phyloP scores from a whole-genome alignment of 164 flowering plant genomes.

The Macadamia integrifolia region DNA sequence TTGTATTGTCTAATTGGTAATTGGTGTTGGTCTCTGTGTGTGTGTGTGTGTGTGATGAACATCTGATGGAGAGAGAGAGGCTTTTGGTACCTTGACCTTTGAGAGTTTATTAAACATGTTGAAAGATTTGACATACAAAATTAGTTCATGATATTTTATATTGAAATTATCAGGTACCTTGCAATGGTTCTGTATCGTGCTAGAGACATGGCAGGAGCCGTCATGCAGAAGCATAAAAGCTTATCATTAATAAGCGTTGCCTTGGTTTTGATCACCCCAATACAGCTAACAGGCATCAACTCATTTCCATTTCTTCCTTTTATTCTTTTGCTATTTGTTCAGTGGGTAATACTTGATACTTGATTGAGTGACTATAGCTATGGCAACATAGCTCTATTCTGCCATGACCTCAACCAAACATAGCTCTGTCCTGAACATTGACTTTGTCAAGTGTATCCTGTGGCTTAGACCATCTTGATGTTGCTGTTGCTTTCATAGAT shows the following conservation, averaged over 20 bases:
- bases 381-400: conserved; percentile 98
- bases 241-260: conserved; percentile 95
- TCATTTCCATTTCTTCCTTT: not conserved
- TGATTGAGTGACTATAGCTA: conserved; percentile 48
- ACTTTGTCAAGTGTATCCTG: conserved; percentile 78
- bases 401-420: conserved; percentile 96
- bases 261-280: conserved; percentile 98
- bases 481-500: conserved; percentile 94
- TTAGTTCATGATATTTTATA: not conserved
- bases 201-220: conserved; percentile 98
- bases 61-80: no score
- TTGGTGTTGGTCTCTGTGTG: no score
- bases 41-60: no score
- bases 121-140: no score
- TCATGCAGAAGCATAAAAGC: conserved; percentile 95
- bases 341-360: conserved; percentile 5
- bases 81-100: no score
- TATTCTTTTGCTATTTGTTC: not conserved
- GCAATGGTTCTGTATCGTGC: conserved; percentile 99
- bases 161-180: conserved; percentile 61
- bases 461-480: conserved; percentile 98
- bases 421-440: conserved; percentile 90
- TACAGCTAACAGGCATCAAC: conserved; percentile 86
- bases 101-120: no score
- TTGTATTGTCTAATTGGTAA: no score